Base-by-base conservation (phyloP, 2,329 filamentous ascomycete genomes). In the Fusarium nanum region DNA sequence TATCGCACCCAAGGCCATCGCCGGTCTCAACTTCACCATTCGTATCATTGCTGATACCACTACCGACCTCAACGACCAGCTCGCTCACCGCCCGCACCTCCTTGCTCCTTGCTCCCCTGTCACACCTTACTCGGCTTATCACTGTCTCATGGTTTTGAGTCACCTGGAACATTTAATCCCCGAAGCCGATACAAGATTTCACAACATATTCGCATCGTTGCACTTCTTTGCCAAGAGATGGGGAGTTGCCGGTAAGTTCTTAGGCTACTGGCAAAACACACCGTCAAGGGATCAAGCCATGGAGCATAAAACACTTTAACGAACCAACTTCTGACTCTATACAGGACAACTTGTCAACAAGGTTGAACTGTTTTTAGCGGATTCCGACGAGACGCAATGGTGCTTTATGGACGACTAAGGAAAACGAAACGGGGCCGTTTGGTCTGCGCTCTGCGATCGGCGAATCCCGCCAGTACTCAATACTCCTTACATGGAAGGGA, bases 1-100 rank as follows among this genome's bases (percentile, higher is more conserved):
- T 40, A 76, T 78, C 27, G 73, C 76, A 34, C 74, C 73, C 37
- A 80, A 80, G 58, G 78, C 78, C 64, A 77, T 80, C 18, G 77
- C 78, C 16, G 78, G 78, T 56, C 73, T 80, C 57, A 80, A 80
- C 68, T 80, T 80, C 58, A 78, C 78, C 56, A 76, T 80, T 37
- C 76, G 78, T 47, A 78, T 80, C 50, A 77, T 80, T 40, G 74
- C 76, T 56, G 78, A 80, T 55, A 78, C 77, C 23, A 79, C 77
- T n/a, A 75, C 75, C 41, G 76, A 79, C 34, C 76, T 79, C 50
- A 79, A 79, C 54, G 73, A 76, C 40, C 76, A 78, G 49, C 76
- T 79, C 28, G 71, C 75, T 23, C 76, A 74, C 40, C 71, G 72
- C 13, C 76, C 78, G 12, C 76, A 77, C 22, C 72, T 78, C 23